A percentile compares a stretch with the other conserved stretches of the same genome.
Conservation (phyloP, 495 filamentous ascomycete species). For the Corynascus novoguineensis region DNA sequence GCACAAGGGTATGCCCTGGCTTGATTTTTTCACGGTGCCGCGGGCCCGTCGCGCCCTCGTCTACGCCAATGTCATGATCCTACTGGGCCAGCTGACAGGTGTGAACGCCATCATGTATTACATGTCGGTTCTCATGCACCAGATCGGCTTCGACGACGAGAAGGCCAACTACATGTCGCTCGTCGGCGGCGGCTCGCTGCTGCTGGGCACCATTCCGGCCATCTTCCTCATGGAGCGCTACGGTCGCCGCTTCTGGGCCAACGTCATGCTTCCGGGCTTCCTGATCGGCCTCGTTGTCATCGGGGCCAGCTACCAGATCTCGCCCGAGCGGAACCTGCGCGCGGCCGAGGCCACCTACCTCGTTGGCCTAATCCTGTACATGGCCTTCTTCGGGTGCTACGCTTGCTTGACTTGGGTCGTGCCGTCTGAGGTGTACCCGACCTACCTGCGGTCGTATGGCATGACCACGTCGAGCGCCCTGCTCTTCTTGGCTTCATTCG, state of each 20-base stretch:
- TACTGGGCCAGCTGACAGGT: conserved; percentile 9
- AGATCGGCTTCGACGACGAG: conserved; percentile 9
- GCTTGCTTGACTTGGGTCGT: conserved; percentile 8
- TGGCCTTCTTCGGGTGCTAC: conserved; percentile 10
- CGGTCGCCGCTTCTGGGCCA: conserved; percentile 11
- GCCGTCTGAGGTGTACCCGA: conserved; percentile 11
- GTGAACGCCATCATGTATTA: conserved; percentile 13
- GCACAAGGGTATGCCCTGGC: conserved; percentile 7
- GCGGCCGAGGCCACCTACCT: conserved; percentile 5
- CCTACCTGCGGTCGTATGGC: conserved; percentile 11
- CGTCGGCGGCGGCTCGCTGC: conserved; percentile 3
- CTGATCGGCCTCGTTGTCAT: conserved; percentile 7
- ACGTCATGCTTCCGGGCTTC: conserved; percentile 9
- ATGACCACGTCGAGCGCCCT: conserved; percentile 7
- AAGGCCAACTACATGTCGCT: conserved; percentile 12
- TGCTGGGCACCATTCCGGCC: conserved; percentile 5
- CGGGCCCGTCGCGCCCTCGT: conserved; percentile 5
- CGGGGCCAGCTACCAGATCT: conserved; percentile 10
- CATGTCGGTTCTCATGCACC: conserved; percentile 10
- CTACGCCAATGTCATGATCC: conserved; percentile 12
- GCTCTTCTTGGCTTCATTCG: conserved; percentile 7
- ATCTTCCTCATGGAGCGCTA: conserved; percentile 5
- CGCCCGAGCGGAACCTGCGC: background rate
- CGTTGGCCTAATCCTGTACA: conserved; percentile 9
- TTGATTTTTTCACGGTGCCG: conserved; percentile 9